Conservation (phyloP, 1,139 yeast genomes). For the Scheffersomyces stambukii region DNA sequence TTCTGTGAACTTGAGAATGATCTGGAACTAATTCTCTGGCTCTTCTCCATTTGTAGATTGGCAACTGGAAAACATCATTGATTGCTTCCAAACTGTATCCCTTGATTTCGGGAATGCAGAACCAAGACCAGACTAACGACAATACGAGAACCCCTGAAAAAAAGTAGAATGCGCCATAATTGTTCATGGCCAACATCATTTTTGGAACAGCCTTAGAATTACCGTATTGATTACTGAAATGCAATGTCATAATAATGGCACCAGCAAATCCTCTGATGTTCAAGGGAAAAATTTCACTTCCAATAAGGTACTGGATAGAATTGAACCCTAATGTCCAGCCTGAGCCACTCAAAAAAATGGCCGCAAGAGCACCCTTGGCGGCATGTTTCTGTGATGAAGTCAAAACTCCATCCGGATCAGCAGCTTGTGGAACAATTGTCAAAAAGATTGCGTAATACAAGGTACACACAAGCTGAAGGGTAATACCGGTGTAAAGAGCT, state of each 20-base stretch:
- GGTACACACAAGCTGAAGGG: slow-evolving; percentile 25
- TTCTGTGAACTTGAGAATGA: slow-evolving; percentile 41
- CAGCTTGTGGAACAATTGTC: slow-evolving; percentile 44
- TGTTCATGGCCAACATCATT: slow-evolving; percentile 45
- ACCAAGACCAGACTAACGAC: slow-evolving; percentile 46
- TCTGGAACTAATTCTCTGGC: slow-evolving; percentile 52
- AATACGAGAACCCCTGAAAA: slow-evolving; percentile 42
- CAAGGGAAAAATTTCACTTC: slow-evolving; percentile 57
- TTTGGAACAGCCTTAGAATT: slow-evolving; percentile 55
- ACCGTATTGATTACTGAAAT: slow-evolving; percentile 58
- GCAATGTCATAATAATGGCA: slow-evolving; percentile 53
- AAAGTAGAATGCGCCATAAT: slow-evolving; percentile 53
- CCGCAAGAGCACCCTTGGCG: slow-evolving; percentile 49
- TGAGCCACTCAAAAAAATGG: slow-evolving; percentile 48
- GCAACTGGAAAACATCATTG: slow-evolving; percentile 55
- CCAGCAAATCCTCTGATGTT: slow-evolving; percentile 52
- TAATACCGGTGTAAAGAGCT: slow-evolving; percentile 36
- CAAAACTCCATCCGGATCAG: slow-evolving; percentile 22
- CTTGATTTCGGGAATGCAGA: slow-evolving; percentile 50
- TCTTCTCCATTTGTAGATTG: slow-evolving; percentile 54
- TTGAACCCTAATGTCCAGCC: slow-evolving; percentile 68
- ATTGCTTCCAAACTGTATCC: slow-evolving; percentile 54
- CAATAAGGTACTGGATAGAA: slow-evolving; percentile 53
- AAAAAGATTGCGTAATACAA: slow-evolving; percentile 45
- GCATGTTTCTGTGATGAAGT: slow-evolving; percentile 32